These are phyloP conservation scores for Phaffomyces antillensis DNA, from an alignment of 805 yeast genomes.

Conservation along the genomic window DNA sequence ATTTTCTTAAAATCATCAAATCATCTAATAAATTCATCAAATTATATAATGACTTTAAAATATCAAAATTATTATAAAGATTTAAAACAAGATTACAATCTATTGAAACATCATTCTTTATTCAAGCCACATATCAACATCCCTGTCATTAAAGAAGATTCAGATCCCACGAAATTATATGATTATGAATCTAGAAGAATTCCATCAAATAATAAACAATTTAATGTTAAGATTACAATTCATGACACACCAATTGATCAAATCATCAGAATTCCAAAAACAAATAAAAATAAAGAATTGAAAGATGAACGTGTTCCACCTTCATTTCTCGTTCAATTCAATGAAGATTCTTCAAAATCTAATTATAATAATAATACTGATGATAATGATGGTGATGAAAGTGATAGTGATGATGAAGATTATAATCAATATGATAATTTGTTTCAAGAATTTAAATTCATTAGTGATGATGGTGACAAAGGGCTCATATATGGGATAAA, in stretches of 20 bases:
- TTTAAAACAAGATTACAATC: constrained; percentile 15
- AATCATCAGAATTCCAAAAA: constrained; percentile 19
- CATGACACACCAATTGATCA: constrained; percentile 19
- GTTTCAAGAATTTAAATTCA: neutral
- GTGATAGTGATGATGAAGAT: constrained; percentile 1
- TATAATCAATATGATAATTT: constrained; percentile 3
- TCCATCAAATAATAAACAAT: constrained; percentile 1
- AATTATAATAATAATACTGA: constrained; percentile 2
- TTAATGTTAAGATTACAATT: constrained; percentile 13
- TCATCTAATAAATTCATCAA: constrained; percentile 9
- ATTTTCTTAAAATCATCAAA: constrained; percentile 11
- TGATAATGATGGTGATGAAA: constrained; percentile 1
- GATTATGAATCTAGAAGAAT: neutral
- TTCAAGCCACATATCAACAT: constrained; percentile 1
- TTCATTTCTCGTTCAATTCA: constrained; percentile 16
- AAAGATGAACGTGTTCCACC: constrained; percentile 21
- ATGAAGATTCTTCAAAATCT: constrained; percentile 1
- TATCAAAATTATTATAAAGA: constrained; percentile 17
- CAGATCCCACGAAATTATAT: neutral
- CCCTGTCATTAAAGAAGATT: neutral
- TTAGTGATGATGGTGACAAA: neutral
- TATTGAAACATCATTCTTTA: constrained; percentile 6
- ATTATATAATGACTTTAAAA: constrained; percentile 9
- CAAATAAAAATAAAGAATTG: constrained; percentile 12
- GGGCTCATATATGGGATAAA: constrained; percentile 15